phyloP scores from a whole-genome alignment of 805 yeast species.

The Wickerhamomyces rabaulensis region DNA sequence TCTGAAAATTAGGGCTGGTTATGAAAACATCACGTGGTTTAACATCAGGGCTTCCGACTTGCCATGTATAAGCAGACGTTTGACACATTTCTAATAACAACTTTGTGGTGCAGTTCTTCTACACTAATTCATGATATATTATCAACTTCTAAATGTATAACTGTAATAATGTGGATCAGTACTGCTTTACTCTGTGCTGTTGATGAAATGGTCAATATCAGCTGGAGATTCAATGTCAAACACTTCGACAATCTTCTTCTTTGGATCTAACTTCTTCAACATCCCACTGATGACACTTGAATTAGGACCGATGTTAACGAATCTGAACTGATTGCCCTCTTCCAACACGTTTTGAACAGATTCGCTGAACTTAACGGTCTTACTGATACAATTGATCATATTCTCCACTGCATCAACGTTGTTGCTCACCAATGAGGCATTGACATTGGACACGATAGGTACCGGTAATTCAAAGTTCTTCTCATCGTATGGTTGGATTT shows the following conservation, averaged over 20 bases:
- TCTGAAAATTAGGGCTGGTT: neutral
- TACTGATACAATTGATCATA: constrained; percentile 34
- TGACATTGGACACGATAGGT: constrained; percentile 36
- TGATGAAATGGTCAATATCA: neutral
- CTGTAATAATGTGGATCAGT: too few relatives aligned
- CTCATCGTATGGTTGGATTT: constrained; percentile 7
- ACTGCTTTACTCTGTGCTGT: neutral
- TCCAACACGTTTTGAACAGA: constrained; percentile 25
- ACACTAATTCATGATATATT: too few relatives aligned
- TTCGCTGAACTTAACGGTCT: constrained; percentile 40
- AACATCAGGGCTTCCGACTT: too few relatives aligned
- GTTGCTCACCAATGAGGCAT: constrained; percentile 24
- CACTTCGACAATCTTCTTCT: constrained; percentile 5
- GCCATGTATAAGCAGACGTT: too few relatives aligned
- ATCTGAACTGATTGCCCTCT: constrained; percentile 1
- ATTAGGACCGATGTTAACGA: constrained; percentile 23
- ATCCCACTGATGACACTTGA: constrained; percentile 15
- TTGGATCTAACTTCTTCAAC: constrained; percentile 10
- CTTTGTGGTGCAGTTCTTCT: too few relatives aligned
- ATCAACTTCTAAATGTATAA: too few relatives aligned
- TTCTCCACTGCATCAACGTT: constrained; percentile 25
- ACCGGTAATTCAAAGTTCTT: constrained; percentile 13
- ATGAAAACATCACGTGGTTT: too few relatives aligned
- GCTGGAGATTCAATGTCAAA: neutral
- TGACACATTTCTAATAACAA: too few relatives aligned